These are phyloP conservation scores for Pichia ethanolica DNA, from an alignment of 805 yeast species.

Conservation along the genomic window DNA sequence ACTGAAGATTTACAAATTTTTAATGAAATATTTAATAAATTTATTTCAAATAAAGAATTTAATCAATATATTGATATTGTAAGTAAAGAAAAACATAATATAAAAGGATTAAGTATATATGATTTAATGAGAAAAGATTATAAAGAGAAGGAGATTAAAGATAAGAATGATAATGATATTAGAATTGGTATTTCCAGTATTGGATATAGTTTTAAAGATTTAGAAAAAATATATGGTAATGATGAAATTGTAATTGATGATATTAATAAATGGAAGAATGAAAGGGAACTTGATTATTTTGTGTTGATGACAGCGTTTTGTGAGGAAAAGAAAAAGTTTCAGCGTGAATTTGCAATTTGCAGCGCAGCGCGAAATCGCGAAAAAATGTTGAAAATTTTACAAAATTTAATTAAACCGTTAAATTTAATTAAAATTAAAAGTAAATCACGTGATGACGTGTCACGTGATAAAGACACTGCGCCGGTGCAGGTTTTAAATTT, in stretches of 20 bases:
- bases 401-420: too few species aligned
- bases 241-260: background rate
- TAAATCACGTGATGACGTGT: too few species aligned
- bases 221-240: background rate
- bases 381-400: too few species aligned
- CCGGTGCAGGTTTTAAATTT: too few species aligned
- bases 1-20: background rate
- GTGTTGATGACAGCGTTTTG: too few species aligned
- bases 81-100: conserved; percentile 7
- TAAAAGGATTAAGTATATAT: conserved; percentile 47
- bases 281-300: background rate
- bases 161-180: background rate
- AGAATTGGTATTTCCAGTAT: background rate
- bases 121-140: conserved; percentile 80
- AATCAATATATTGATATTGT: background rate
- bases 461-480: too few species aligned
- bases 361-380: too few species aligned
- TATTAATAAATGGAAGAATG: background rate
- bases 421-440: too few species aligned
- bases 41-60: background rate
- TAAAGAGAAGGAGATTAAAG: conserved; percentile 46
- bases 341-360: too few species aligned
- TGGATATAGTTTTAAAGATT: background rate
- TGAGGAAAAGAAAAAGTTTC: too few species aligned
- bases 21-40: background rate